Base-by-base conservation (phyloP, 441 rosid species). In the Populus hybrid region DNA sequence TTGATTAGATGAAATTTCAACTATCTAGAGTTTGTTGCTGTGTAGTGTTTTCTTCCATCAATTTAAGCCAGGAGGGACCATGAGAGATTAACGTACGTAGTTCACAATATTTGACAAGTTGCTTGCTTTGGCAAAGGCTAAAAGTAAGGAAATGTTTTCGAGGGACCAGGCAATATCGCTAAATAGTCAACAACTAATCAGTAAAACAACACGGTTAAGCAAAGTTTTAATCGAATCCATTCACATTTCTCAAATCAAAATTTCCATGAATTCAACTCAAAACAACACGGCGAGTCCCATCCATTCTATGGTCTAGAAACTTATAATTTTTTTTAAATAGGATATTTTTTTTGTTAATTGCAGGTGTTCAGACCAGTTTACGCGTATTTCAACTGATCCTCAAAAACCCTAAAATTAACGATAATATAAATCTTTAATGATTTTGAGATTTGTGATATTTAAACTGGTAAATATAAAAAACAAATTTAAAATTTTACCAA, bases 351-450 rank as follows among this genome's bases (percentile, higher is more conserved):
- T 34, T 34, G 36, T 34, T 34, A 34, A 34, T 34, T 0, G 0
- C 6, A 1, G 1, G 8, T 34, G 7, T 34, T 6, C 8, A 0
- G 8, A 0, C 7, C 0, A 6, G 1, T 26, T 26, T 26, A 26
- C 26, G 2, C 26, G 26, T 26, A 26, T 26, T 26, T 26, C 26
- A 26, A 26, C 26, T 26, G 26, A 26, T 26, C 2, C 26, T 26
- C 0, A 26, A 26, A 26, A 26, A 26, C 1, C 2, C 1, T 26
- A 26, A 26, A 1, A 26, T 26, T 26, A 26, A 26, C 1, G 0
- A 0, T 2, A 0, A 32, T 32, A 1, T 32, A 32, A 32, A 6
- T 32, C 0, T 32, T 0, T 1, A 32, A 0, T 5, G 1, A 1
- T 1, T 0, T 5, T 34, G 1, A 34, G 0, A 0, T 34, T 0